Conservation (phyloP, 495 filamentous ascomycete species). For the Penicillium atrosanguineum region DNA sequence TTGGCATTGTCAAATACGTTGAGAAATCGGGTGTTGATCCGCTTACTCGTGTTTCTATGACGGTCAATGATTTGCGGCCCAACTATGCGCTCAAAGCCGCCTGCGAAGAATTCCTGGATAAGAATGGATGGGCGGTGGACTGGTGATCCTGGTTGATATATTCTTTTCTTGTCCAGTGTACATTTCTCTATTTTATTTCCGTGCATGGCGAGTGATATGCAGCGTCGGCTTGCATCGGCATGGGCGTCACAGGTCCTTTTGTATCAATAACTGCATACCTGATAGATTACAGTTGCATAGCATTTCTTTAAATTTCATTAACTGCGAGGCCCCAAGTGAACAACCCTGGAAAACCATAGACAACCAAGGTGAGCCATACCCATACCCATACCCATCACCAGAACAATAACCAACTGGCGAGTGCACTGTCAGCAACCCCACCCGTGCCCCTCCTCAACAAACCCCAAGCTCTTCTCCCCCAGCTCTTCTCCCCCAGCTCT, state of each 20-base stretch:
- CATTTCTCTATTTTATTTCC: constrained; percentile 4
- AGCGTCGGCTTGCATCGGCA: background rate
- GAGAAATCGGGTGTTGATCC: constrained; percentile 74
- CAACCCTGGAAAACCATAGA: too few species aligned
- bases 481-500: background rate
- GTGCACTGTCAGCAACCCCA: constrained; percentile 21
- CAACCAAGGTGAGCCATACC: background rate
- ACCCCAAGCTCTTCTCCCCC: background rate
- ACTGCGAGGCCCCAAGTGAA: too few species aligned
- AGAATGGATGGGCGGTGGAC: constrained; percentile 93
- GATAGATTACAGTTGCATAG: background rate
- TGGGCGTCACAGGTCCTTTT: background rate
- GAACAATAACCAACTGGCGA: constrained; percentile 21
- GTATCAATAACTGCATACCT: background rate
- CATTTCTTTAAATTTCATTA: too few species aligned
- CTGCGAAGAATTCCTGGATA: constrained; percentile 75
- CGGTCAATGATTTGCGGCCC: constrained; percentile 68
- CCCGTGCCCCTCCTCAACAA: constrained; percentile 24
- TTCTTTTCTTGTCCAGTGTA: constrained; percentile 7
- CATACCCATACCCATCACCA: too few species aligned
- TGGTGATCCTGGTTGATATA: constrained; percentile 52
- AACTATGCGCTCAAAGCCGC: constrained; percentile 83
- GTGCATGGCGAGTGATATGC: constrained; percentile 22
- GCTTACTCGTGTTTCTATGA: constrained; percentile 73
- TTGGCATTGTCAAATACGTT: constrained; percentile 84